Base-by-base conservation (phyloP, 768 basidiomycete species). In the Rhizopogon sp. region DNA sequence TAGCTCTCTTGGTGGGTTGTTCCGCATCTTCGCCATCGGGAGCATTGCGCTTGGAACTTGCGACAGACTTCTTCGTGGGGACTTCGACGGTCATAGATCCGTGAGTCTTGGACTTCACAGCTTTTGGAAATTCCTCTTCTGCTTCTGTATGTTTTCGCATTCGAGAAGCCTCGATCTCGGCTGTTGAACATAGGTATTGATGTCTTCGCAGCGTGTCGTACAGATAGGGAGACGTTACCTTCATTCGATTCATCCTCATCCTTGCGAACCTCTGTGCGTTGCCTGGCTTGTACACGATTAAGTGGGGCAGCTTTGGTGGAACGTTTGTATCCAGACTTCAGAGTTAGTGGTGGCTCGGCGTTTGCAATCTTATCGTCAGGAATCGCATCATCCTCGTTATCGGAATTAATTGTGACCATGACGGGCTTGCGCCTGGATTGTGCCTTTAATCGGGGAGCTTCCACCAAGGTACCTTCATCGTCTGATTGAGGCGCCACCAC, bases 401-500 rank as follows among this genome's bases (percentile, higher is more conserved):
- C 57, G 22, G 37, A 35, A 16, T 50, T 29, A 8, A 43, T 41
- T n/a, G 20, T 44, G 52, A 35, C 22, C 8, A 33, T 17, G 7
- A 44, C 44, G 5, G 33, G 42, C 52, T 56, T 56, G 25, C 55
- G 50, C 46, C 57, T 59, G 39, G 40, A 20, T 13, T 6, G 9
- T 25, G 22, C 39, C 41, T 43, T 54, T 57, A 9, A 47, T 13
- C 11, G 61, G 0, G 57, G 65, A 9, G 55, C 58, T 8, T 69
- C 66, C 10, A 67, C 65, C 1, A 69, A 63, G 2, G 60, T 65
- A 40, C 28, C 52, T 8, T 70, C 69, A 33, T 69, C 69, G 41
- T 69, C 67, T 68, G 31, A n/a, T 52, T 50, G 57, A 17, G 20
- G 17, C 14, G 33, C 16, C 31, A 50, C 61, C 37, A 33, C 10